phyloP scores from a whole-genome alignment of 371 early-diverging fungal species.

The Rhizomucor pusillus region DNA sequence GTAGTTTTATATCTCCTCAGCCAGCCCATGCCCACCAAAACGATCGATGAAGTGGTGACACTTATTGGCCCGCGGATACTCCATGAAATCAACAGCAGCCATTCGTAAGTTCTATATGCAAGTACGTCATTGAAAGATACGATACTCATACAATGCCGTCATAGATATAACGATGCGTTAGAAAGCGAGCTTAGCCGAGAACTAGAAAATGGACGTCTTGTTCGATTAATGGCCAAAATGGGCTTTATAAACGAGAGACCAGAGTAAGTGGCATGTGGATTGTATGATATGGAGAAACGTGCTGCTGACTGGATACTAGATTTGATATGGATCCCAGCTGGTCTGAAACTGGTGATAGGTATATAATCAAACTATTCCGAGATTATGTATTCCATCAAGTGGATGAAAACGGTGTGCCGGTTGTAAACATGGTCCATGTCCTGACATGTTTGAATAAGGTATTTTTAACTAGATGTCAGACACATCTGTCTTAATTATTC shows the following conservation, averaged over 20 bases:
- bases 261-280: constrained; percentile 55
- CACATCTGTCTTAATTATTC: neutral
- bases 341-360: constrained; percentile 96
- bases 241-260: constrained; percentile 95
- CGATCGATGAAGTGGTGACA: constrained; percentile 80
- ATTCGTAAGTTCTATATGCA: constrained; percentile 50
- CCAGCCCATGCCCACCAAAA: constrained; percentile 73
- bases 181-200: constrained; percentile 77
- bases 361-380: constrained; percentile 92
- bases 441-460: constrained; percentile 94
- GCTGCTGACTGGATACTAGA: constrained; percentile 26
- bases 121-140: neutral
- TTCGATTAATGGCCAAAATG: constrained; percentile 81
- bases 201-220: constrained; percentile 87
- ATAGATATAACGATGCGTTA: constrained; percentile 73
- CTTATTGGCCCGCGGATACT: constrained; percentile 79
- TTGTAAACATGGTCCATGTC: constrained; percentile 91
- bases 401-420: constrained; percentile 81
- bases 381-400: constrained; percentile 97
- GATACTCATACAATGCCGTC: neutral
- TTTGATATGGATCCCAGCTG: constrained; percentile 89
- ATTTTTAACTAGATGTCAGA: neutral
- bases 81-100: constrained; percentile 71
- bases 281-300: neutral
- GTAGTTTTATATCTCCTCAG: constrained; percentile 78